Conservation (phyloP, 176 grass and related monocot species). For the Elaeis guineensis region DNA sequence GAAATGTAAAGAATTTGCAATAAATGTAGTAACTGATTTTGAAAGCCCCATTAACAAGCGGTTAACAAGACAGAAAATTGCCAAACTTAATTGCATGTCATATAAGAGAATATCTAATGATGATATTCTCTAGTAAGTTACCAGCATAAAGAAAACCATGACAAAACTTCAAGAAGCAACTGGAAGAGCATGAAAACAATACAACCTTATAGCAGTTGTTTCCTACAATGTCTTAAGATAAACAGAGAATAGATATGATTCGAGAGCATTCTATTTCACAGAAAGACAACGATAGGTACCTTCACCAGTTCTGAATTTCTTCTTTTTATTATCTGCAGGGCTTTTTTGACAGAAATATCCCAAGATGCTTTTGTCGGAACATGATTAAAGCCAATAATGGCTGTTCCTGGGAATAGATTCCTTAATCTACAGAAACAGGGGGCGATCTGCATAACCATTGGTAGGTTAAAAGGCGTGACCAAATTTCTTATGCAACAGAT, state of each 20-base stretch:
- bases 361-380: slow-evolving; percentile 72
- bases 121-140: no score
- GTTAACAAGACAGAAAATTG: not conserved
- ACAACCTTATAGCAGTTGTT: no score
- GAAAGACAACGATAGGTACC: slow-evolving; percentile 29
- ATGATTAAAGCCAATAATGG: slow-evolving; percentile 58
- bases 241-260: no score
- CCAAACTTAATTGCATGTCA: no score
- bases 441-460: slow-evolving; percentile 53
- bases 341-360: slow-evolving; percentile 76
- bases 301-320: slow-evolving; percentile 61
- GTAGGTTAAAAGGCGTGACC: not conserved
- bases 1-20: not conserved
- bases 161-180: no score
- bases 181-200: no score
- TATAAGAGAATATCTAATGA: no score
- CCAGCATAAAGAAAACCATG: no score
- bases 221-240: no score
- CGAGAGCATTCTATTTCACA: not conserved
- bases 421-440: slow-evolving; percentile 37
- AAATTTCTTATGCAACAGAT: no score
- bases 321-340: slow-evolving; percentile 80
- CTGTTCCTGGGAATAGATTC: slow-evolving; percentile 35
- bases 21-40: not conserved
- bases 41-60: not conserved